Evolutionary conservation across 1,284 basidiomycete genomes (phyloP), one percentile per base, ranked within the genome.

Genomic region (Ceratobasidium sp.): DNA sequence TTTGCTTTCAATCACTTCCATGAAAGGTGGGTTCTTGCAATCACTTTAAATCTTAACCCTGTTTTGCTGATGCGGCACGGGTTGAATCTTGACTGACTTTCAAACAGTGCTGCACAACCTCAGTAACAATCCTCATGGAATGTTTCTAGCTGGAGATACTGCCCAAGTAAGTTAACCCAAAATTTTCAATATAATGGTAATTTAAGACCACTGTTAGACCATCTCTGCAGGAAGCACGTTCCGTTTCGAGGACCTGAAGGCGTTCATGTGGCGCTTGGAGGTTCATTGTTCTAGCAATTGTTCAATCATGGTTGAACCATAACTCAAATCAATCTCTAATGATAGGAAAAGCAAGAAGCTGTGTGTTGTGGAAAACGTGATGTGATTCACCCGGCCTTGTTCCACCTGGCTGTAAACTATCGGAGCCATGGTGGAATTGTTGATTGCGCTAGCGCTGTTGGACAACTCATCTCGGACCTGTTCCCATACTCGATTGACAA

Each of bases 71-170:
- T n/a, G n/a, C n/a, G n/a, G n/a, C n/a, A n/a, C n/a, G n/a, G n/a
- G n/a, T n/a, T 22, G 52, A 20, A 54, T n/a, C n/a, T n/a, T 35
- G n/a, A n/a, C n/a, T n/a, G n/a, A n/a, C n/a, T n/a, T n/a, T n/a
- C n/a, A n/a, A n/a, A 69, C 73, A 90, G 89, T 91, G 1, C 75
- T 91, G 53, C 79, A 88, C 17, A 78, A 77, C 0, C 74, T 91
- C 1, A 90, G 88, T 73, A 77, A 77, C 15, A 90, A 91, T 73
- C 82, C 85, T 0, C 78, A 87, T 55, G 89, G 90, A 0, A 77
- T 89, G 25, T 90, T 91, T 74, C 91, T 87, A 87, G 89, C 89
- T 0, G 90, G 89, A 0, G 89, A 91, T 73, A 91, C 90, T 0
- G 89, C 89, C 0, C 89, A 45, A 22, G 43, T 45, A 15, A n/a